A percentile compares a stretch with the other conserved stretches of the same genome.
Evolutionary conservation across 768 basidiomycete species (phyloP).

Genomic region (Kwoniella heveanensis): DNA sequence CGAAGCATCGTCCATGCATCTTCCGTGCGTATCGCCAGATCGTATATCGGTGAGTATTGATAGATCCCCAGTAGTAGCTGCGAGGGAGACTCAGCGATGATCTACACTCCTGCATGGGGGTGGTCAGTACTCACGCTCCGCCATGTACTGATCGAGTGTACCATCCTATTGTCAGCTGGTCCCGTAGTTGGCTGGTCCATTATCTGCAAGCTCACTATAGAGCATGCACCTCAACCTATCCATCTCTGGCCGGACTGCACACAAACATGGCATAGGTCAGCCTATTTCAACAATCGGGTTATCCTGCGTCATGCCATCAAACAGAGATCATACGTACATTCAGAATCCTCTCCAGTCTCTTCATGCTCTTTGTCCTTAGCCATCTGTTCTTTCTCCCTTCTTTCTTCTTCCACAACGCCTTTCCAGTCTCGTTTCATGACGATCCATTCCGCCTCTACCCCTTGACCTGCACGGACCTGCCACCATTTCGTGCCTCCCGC

Average conservation of each 20-base stretch:
- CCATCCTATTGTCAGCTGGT: not conserved
- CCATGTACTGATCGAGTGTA: slow-evolving; percentile 49
- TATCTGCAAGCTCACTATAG: slow-evolving; percentile 77
- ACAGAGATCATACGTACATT: not conserved
- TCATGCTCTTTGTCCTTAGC: slow-evolving; percentile 51
- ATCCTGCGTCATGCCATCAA: not conserved
- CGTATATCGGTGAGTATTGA: slow-evolving; percentile 57
- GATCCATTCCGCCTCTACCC: slow-evolving; percentile 86
- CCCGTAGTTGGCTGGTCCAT: not conserved
- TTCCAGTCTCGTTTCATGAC: slow-evolving; percentile 80
- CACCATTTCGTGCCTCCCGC: slow-evolving; percentile 96
- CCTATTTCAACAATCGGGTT: no score
- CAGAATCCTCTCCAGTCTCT: slow-evolving; percentile 13
- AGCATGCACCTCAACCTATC: slow-evolving; percentile 82
- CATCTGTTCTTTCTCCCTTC: slow-evolving; percentile 32
- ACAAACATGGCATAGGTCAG: no score
- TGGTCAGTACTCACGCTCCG: slow-evolving; percentile 43
- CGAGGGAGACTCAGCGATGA: not conserved
- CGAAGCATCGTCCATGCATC: slow-evolving; percentile 84
- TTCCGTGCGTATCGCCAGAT: slow-evolving; percentile 87
- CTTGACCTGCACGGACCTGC: slow-evolving; percentile 86
- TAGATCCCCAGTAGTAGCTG: slow-evolving; percentile 55
- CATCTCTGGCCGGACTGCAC: slow-evolving; percentile 64
- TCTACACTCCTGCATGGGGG: no score
- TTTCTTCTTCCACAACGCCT: slow-evolving; percentile 57